A percentile compares a stretch with the other conserved stretches of the same genome.
Evolutionary conservation across 108 stramenopile species (phyloP).

Genomic region (Cyclotella cryptica): DNA sequence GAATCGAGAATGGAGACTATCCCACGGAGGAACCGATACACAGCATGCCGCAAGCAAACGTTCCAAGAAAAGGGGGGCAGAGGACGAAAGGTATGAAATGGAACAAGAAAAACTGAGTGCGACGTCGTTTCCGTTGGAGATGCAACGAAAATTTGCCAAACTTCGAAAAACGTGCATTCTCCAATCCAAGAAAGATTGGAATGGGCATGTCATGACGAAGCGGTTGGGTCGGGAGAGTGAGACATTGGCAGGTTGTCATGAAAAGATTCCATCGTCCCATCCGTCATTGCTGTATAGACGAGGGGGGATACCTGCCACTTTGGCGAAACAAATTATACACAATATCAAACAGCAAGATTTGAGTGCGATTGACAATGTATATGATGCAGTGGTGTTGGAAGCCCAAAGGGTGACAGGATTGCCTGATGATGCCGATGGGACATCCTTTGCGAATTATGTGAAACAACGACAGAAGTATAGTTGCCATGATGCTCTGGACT

Average conservation of each 20-base stretch:
- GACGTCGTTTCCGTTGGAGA: not conserved
- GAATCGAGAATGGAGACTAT: slow-evolving; percentile 7
- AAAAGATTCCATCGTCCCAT: not conserved
- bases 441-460: not conserved
- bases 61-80: too few species aligned
- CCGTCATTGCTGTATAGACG: not conserved
- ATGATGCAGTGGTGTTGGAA: slow-evolving; percentile 2
- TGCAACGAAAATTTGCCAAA: slow-evolving; percentile 3
- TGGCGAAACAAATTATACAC: not conserved
- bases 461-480: too few species aligned
- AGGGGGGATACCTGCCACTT: not conserved
- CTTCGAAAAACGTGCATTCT: not conserved
- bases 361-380: not conserved
- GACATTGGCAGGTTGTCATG: not conserved
- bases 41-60: too few species aligned
- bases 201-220: not conserved
- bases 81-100: too few species aligned
- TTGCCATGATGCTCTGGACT: not conserved
- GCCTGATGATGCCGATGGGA: not conserved
- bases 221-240: not conserved
- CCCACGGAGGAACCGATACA: not conserved
- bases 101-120: not conserved
- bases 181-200: not conserved
- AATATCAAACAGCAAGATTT: slow-evolving; percentile 9
- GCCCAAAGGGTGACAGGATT: not conserved